Evolutionary conservation across 2,329 filamentous ascomycete genomes (phyloP), one percentile per base, ranked within the genome.

Genomic region (Pseudocercospora macadamiae): DNA sequence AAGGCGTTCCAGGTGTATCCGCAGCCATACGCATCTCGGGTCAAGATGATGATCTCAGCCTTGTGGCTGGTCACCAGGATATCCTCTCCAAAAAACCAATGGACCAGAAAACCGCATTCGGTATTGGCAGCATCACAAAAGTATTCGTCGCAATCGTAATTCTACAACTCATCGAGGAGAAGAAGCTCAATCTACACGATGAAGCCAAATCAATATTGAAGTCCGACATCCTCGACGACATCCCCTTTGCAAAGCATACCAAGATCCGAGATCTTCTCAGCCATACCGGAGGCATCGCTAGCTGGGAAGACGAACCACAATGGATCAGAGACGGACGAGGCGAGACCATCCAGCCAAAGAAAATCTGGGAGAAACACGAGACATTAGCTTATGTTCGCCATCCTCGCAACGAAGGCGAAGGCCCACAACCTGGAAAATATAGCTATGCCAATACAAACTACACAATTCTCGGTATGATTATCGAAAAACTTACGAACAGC

Each of bases 371-470:
- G 21, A 54, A 54, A 26, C 39, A 18, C 14, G 51, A 59, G 10
- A 45, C 57, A 2, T 32, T 55, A 18, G 42, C 55, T 12, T 55
- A 59, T 25, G 14, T 59, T 28, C 52, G 57, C 28, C 51, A 51
- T 8, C 28, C 51, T 9, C 37, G 30, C 44, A 26, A 51, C 57
- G n/a, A n/a, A n/a, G n/a, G n/a, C n/a, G n/a, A n/a, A n/a, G n/a
- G n/a, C 10, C 44, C 52, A 21, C 16, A 18, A 16, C 57, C 51
- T 4, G 57, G 51, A 25, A 48, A 54, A 16, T 59, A 42, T 21
- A 51, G 39, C 28, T 59, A 59, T 28, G 25, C 57, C n/a, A 59
- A 55, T 21, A 59, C 51, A 10, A 59, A 59, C 28, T 51, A 59
- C 30, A 59, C 57, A 21, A 42, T 59, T 14, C 57, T 59, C 16